Conservation (phyloP, 2,329 filamentous ascomycete genomes). For the Parascedosporium putredinis region DNA sequence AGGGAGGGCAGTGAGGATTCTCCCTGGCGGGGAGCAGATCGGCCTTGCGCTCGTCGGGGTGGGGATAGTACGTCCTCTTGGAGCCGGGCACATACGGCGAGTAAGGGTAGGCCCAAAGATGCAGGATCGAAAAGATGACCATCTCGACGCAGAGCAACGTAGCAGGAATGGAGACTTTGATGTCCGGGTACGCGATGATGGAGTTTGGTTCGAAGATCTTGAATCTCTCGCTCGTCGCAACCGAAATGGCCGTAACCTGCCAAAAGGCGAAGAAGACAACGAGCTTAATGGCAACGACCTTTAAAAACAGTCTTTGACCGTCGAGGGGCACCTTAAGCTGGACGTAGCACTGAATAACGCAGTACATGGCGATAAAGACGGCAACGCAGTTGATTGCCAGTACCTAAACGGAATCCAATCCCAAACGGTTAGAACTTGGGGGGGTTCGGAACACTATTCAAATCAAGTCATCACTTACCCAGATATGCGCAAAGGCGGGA, state of each 20-base stretch:
- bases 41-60: slow-evolving; percentile 28
- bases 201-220: slow-evolving; percentile 51
- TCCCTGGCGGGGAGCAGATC: slow-evolving; percentile 28
- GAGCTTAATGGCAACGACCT: slow-evolving; percentile 78
- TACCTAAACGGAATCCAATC: no score
- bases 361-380: slow-evolving; percentile 80
- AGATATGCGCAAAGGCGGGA: slow-evolving; percentile 74
- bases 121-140: slow-evolving; percentile 67
- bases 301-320: slow-evolving; percentile 63
- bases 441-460: slow-evolving; percentile 7
- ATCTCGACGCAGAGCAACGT: slow-evolving; percentile 76
- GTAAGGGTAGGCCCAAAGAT: slow-evolving; percentile 76
- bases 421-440: no score
- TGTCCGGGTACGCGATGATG: slow-evolving; percentile 65
- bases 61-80: slow-evolving; percentile 36
- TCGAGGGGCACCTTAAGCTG: slow-evolving; percentile 61
- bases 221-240: slow-evolving; percentile 43
- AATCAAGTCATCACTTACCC: slow-evolving; percentile 40
- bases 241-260: slow-evolving; percentile 50
- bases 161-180: slow-evolving; percentile 61
- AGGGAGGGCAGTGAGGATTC: slow-evolving; percentile 38
- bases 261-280: slow-evolving; percentile 89
- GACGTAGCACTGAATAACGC: slow-evolving; percentile 76
- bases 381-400: slow-evolving; percentile 59
- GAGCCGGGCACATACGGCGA: slow-evolving; percentile 49